A percentile compares a stretch with the other conserved stretches of the same genome.
These are phyloP conservation scores for Papilionanthe hybrid DNA, from an alignment of 116 monocot genomes.

Conservation along the genomic window DNA sequence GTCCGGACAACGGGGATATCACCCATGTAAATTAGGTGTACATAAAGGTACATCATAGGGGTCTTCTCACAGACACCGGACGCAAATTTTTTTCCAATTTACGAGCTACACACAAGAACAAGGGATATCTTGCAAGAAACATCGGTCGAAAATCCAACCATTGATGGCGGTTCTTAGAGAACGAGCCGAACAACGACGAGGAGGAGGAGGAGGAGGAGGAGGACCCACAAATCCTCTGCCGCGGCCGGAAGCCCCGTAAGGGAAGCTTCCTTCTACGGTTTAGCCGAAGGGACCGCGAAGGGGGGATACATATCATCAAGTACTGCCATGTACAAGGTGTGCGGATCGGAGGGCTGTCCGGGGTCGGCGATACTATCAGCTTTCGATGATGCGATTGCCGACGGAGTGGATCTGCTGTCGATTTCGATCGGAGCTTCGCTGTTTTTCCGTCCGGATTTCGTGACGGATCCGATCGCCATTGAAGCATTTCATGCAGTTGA, in stretches of 20 bases:
- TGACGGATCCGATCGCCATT: slow-evolving; percentile 59
- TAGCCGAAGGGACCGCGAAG: slow-evolving; percentile 52
- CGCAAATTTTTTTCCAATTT: too few species aligned
- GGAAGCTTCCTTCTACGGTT: slow-evolving; percentile 60
- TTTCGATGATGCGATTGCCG: slow-evolving; percentile 61
- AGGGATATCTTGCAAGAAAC: slow-evolving; percentile 71
- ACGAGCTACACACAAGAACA: slow-evolving; percentile 62
- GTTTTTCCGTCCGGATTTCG: slow-evolving; percentile 37
- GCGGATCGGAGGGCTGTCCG: slow-evolving; percentile 33
- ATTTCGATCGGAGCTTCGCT: slow-evolving; percentile 62
- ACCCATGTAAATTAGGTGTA: too few species aligned
- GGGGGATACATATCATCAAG: slow-evolving; percentile 46
- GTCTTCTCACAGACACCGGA: too few species aligned
- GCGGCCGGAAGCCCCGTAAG: slow-evolving; percentile 45
- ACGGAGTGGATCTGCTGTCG: slow-evolving; percentile 69
- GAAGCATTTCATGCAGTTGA: slow-evolving; percentile 72
- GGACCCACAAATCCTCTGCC: slow-evolving; percentile 80
- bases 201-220: neutral
- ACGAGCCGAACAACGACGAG: too few species aligned
- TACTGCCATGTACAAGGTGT: slow-evolving; percentile 70
- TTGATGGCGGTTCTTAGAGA: too few species aligned
- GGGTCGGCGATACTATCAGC: slow-evolving; percentile 63
- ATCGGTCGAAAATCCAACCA: slow-evolving; percentile 7
- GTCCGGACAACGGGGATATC: too few species aligned
- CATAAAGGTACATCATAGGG: too few species aligned